These are phyloP conservation scores for Lactifluus piperatus DNA, from an alignment of 768 basidiomycete genomes.

Conservation along the genomic window DNA sequence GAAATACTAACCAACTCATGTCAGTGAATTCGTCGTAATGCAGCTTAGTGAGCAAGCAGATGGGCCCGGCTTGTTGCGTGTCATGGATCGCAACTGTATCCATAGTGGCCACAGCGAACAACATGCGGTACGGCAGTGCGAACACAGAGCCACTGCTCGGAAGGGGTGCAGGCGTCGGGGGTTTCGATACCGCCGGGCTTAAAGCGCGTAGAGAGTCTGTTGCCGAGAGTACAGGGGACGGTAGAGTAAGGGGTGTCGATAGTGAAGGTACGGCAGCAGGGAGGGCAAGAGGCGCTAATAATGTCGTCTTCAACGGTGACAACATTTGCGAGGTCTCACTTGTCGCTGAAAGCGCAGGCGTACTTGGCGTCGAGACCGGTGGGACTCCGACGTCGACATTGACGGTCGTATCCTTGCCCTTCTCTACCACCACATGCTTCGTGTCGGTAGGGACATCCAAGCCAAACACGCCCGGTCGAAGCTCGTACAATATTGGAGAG, in stretches of 20 bases:
- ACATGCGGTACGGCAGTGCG: constrained; percentile 85
- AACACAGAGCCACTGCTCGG: constrained; percentile 59
- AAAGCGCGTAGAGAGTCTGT: constrained; percentile 30
- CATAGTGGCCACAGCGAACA: constrained; percentile 94
- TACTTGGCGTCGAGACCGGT: constrained; percentile 10
- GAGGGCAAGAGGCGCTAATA: constrained; percentile 19
- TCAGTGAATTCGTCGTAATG: constrained; percentile 99
- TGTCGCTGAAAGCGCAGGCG: constrained; percentile 9
- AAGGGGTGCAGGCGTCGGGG: constrained; percentile 46
- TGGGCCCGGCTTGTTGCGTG: constrained; percentile 89
- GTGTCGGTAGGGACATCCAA: constrained; percentile 32
- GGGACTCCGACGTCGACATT: constrained; percentile 40
- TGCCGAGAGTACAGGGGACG: constrained; percentile 53
- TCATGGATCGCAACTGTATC: constrained; percentile 94
- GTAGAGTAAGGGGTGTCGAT: constrained; percentile 17
- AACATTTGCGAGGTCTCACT: constrained; percentile 17
- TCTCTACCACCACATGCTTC: constrained; percentile 57
- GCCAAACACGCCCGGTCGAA: constrained; percentile 51
- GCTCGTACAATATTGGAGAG: constrained; percentile 86
- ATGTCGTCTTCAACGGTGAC: constrained; percentile 19
- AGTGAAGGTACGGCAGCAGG: constrained; percentile 2
- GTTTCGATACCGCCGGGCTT: constrained; percentile 23
- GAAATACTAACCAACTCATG: constrained; percentile 71
- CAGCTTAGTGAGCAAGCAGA: constrained; percentile 85
- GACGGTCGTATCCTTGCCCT: constrained; percentile 51